These are phyloP conservation scores for Cladochytrium replicatum DNA, from an alignment of 192 early-diverging fungal species.

Conservation along the genomic window DNA sequence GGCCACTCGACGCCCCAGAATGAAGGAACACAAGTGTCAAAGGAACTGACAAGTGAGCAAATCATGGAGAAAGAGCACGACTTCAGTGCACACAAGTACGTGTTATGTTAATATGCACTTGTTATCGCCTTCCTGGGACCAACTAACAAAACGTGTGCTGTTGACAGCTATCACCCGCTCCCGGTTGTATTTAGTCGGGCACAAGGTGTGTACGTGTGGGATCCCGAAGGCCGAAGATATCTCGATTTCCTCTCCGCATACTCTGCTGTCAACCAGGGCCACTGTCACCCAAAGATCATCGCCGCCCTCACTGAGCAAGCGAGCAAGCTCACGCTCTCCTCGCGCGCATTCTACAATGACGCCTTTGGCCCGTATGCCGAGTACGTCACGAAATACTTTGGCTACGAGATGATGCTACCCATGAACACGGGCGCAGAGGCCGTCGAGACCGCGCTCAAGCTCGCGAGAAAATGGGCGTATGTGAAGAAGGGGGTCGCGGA, in stretches of 20 bases:
- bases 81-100: slow-evolving; percentile 91
- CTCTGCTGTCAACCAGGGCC: slow-evolving; percentile 81
- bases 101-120: slow-evolving; percentile 2
- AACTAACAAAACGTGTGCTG: neutral
- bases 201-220: slow-evolving; percentile 86
- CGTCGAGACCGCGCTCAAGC: slow-evolving; percentile 97
- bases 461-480: slow-evolving; percentile 96
- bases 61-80: slow-evolving; percentile 69
- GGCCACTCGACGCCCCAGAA: no score
- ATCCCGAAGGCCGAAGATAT: slow-evolving; percentile 81
- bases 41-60: no score
- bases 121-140: neutral
- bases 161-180: slow-evolving; percentile 82
- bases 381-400: slow-evolving; percentile 87
- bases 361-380: slow-evolving; percentile 82
- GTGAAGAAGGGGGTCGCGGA: slow-evolving; percentile 76
- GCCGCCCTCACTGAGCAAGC: slow-evolving; percentile 86
- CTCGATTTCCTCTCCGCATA: slow-evolving; percentile 84
- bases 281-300: slow-evolving; percentile 94
- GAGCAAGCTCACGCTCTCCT: slow-evolving; percentile 69
- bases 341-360: slow-evolving; percentile 96
- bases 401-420: slow-evolving; percentile 94
- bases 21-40: no score
- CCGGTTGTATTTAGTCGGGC: slow-evolving; percentile 84
- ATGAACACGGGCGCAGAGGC: slow-evolving; percentile 99